Conservation (phyloP, 2,329 filamentous ascomycete genomes). For the Capronia coronata region DNA sequence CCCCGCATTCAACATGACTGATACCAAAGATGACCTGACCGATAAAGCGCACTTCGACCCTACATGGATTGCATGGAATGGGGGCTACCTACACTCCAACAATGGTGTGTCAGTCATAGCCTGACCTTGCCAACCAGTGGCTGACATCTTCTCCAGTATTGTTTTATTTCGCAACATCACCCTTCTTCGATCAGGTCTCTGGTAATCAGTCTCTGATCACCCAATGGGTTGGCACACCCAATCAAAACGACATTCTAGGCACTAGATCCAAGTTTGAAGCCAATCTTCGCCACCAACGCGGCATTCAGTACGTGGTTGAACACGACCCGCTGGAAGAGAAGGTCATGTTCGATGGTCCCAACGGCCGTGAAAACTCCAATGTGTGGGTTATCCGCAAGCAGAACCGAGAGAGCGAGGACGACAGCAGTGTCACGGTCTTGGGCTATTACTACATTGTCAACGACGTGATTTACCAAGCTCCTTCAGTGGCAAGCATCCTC, state of each 20-base stretch:
- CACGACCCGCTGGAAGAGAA: slow-evolving; percentile 50
- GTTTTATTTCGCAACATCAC: slow-evolving; percentile 56
- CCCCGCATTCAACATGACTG: slow-evolving; percentile 14
- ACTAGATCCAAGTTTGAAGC: slow-evolving; percentile 53
- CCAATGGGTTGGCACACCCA: slow-evolving; percentile 45
- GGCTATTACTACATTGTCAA: slow-evolving; percentile 57
- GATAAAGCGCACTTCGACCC: slow-evolving; percentile 25
- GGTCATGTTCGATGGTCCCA: slow-evolving; percentile 35
- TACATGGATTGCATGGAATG: slow-evolving; percentile 24
- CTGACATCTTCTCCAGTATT: slow-evolving; percentile 40
- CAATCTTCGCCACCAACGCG: slow-evolving; percentile 48
- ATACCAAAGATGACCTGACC: slow-evolving; percentile 23
- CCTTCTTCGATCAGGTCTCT: slow-evolving; percentile 56
- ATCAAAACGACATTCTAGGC: slow-evolving; percentile 46
- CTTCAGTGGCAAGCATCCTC: slow-evolving; percentile 54
- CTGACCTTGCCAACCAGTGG: slow-evolving; percentile 6
- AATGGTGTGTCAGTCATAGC: slow-evolving; percentile 22
- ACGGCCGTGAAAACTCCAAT: slow-evolving; percentile 41
- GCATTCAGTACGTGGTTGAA: slow-evolving; percentile 54
- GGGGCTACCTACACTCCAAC: slow-evolving; percentile 27
- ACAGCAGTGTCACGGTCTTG: slow-evolving; percentile 48
- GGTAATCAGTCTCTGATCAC: slow-evolving; percentile 54
- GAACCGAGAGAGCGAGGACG: slow-evolving; percentile 37
- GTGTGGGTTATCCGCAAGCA: slow-evolving; percentile 59
- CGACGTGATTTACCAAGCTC: slow-evolving; percentile 56